Conservation (phyloP, 495 filamentous ascomycete species). For the Entonaema liquescens region DNA sequence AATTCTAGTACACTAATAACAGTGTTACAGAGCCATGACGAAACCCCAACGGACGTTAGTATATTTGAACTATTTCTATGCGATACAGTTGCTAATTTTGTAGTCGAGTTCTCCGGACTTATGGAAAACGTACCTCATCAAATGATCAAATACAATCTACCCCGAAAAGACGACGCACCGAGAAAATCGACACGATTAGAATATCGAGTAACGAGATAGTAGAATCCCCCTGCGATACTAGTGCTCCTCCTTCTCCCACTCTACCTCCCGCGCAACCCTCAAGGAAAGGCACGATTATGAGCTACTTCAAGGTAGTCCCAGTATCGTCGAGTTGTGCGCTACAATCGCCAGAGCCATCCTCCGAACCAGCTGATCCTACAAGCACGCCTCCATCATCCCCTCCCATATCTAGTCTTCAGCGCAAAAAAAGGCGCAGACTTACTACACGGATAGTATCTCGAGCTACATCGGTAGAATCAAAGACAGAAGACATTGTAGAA, state of each 20-base stretch:
- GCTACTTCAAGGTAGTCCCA: conserved; percentile 51
- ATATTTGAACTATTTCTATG: not conserved
- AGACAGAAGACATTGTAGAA: not conserved
- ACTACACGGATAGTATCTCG: conserved; percentile 44
- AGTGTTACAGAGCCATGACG: not conserved
- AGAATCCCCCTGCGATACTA: not conserved
- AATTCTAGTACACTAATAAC: not conserved
- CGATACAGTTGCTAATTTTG: conserved; percentile 3
- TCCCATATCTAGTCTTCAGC: not conserved
- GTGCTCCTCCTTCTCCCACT: conserved; percentile 15
- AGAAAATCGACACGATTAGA: conserved; percentile 1
- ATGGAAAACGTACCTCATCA: conserved; percentile 47
- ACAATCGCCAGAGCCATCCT: conserved; percentile 24
- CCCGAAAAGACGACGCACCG: conserved; percentile 32
- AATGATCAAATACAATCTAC: conserved; percentile 23
- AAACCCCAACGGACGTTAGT: conserved; percentile 22
- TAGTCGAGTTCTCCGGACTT: conserved; percentile 55
- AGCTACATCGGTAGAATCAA: conserved; percentile 16
- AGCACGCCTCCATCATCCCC: conserved; percentile 48
- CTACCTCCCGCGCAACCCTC: conserved; percentile 18
- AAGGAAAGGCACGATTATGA: conserved; percentile 52
- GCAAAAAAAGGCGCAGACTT: conserved; percentile 48
- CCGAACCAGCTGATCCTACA: conserved; percentile 17
- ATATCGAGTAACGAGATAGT: not conserved
- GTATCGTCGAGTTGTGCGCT: conserved; percentile 23